These are phyloP conservation scores for Arthrobotrys iridis DNA, from an alignment of 2,329 filamentous ascomycete species.

Conservation along the genomic window DNA sequence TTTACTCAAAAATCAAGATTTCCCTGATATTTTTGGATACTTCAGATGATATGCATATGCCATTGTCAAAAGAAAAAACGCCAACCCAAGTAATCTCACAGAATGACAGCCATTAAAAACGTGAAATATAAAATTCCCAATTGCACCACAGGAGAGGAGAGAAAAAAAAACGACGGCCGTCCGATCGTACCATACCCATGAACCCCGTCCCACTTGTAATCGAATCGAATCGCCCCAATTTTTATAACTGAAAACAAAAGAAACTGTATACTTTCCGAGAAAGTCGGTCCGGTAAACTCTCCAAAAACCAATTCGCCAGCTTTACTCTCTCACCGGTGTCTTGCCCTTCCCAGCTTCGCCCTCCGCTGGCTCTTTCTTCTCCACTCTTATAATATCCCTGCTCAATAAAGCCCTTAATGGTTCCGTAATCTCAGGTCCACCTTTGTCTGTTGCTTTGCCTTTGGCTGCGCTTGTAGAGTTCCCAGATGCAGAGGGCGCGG, in stretches of 20 bases:
- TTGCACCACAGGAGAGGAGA: not conserved
- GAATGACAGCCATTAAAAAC: not conserved
- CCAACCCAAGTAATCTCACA: not conserved
- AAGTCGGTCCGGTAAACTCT: not conserved
- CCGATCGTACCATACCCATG: not conserved
- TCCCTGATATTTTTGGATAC: not conserved
- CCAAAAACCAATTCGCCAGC: not conserved
- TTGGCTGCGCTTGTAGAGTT: constrained; percentile 14
- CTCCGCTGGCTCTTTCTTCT: constrained; percentile 34
- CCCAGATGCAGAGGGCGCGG: not conserved
- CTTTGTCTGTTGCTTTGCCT: constrained; percentile 32
- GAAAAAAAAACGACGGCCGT: not conserved
- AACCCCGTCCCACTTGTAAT: not conserved
- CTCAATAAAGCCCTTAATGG: constrained; percentile 37
- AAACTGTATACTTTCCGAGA: not conserved
- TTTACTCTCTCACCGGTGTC: constrained; percentile 34
- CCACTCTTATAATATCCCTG: constrained; percentile 34
- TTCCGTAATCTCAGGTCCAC: constrained; percentile 50
- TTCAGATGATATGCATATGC: not conserved
- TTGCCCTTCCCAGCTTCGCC: constrained; percentile 42
- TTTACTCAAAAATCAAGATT: not conserved
- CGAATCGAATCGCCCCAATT: constrained; percentile 15
- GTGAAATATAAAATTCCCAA: not conserved
- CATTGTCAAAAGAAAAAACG: not conserved
- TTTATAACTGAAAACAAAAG: not conserved